Evolutionary conservation across 768 basidiomycete genomes (phyloP).

Genomic region (Boletus rufocinnamomeus): DNA sequence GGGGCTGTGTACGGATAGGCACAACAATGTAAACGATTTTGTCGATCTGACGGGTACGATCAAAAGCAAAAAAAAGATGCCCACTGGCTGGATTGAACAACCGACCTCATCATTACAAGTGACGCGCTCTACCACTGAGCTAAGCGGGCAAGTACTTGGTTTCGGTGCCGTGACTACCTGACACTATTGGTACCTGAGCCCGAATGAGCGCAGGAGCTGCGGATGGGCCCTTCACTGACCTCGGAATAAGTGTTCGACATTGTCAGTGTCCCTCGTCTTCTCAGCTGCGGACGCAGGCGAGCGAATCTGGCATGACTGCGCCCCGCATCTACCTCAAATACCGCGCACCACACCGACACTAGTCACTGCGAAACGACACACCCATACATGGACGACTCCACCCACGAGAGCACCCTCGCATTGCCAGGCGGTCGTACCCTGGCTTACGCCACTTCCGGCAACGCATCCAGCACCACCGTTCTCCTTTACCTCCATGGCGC

Average conservation of each 20-base stretch:
- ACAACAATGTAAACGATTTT: neutral
- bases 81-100: conserved; percentile 49
- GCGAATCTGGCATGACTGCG: neutral
- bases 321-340: neutral
- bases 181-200: neutral
- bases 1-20: neutral
- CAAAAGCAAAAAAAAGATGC: conserved; percentile 22
- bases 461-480: conserved; percentile 48
- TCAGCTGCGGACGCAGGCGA: conserved; percentile 2
- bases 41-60: neutral
- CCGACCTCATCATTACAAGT: conserved; percentile 48
- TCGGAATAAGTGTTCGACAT: neutral
- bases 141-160: conserved; percentile 33
- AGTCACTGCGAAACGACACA: neutral
- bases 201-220: neutral
- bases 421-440: conserved; percentile 46
- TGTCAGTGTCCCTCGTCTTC: neutral
- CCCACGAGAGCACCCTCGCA: conserved; percentile 21
- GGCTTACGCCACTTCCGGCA: conserved; percentile 56
- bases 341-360: neutral
- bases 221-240: neutral
- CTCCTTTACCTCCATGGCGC: conserved; percentile 59
- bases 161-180: neutral
- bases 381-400: conserved; percentile 11
- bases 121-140: conserved; percentile 50